Base-by-base conservation (phyloP, 495 filamentous ascomycete genomes). In the Staphylotrichum longicolle region DNA sequence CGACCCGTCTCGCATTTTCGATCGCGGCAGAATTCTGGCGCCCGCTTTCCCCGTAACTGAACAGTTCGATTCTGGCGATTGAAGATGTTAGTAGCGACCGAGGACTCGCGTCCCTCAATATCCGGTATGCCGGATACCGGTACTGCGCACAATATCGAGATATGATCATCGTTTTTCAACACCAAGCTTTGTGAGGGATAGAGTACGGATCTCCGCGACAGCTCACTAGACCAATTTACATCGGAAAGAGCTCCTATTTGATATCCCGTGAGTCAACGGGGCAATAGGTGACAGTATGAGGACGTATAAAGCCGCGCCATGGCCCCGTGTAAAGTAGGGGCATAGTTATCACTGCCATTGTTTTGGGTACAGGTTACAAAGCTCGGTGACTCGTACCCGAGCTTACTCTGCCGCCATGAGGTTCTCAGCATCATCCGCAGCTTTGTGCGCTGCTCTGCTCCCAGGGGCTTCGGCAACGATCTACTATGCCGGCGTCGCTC, bases 401-500 rank as follows among this genome's bases (percentile, higher is more conserved):
- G n/a, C 5, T 32, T 20, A 7, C n/a, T 51, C 49, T 35, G 14
- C 11, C 60, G 67, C 49, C 10, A 77, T 77, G 74, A 75, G 68
- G 62, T 48, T 68, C 15, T 33, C 58, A 11, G 37, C 68, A 27
- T 54, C 73, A 1, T 46, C 64, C 6, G 51, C 63, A n/a, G 60
- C 68, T 14, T 6, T 49, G 33, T 63, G 75, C 52, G 70, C 72
- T 44, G 62, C 66, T 9, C 56, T 74, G 42, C 61, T 67, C 47
- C 60, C 70, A 34, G 44, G 65, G 39, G 77, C 68, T 10, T 75
- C 77, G 20, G 78, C 77, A 9, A 81, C 77, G 7, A 80, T 83
- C 57, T 82, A 72, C 67, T 83, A 81, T 60, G 79, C 78, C 20
- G 81, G 81, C 61, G 79, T 83, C 45, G 77, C 79, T 14, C 78